Conservation (phyloP, 1,284 basidiomycete genomes). For the Tranzscheliella williamsii region DNA sequence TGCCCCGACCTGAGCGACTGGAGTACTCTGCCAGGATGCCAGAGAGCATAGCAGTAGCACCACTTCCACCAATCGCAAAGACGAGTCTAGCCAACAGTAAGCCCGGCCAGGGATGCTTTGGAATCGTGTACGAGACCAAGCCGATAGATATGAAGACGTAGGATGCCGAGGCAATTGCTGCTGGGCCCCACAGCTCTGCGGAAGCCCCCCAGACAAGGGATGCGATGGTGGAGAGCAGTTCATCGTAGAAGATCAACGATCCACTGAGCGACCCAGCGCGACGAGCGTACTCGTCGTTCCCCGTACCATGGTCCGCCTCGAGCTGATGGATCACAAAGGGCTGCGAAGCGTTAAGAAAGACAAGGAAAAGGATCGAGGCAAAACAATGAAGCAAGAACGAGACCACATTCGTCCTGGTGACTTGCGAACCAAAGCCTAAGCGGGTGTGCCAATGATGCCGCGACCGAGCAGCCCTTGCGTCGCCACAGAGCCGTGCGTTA, state of each 20-base stretch:
- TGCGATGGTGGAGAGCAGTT: constrained; percentile 36
- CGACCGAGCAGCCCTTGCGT: too few relatives aligned
- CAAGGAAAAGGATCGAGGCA: constrained; percentile 44
- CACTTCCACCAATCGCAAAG: constrained; percentile 44
- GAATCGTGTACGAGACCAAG: constrained; percentile 30
- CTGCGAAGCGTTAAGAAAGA: constrained; percentile 45
- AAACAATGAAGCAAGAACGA: constrained; percentile 41
- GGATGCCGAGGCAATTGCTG: constrained; percentile 25
- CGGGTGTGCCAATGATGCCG: constrained; percentile 16
- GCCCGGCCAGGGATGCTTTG: constrained; percentile 39
- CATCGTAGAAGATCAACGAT: constrained; percentile 47
- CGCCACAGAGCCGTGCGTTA: too few relatives aligned
- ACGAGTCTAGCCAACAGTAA: constrained; percentile 38
- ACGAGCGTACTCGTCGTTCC: not conserved
- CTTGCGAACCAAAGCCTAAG: constrained; percentile 24
- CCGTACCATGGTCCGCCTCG: constrained; percentile 1
- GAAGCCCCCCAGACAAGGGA: constrained; percentile 44
- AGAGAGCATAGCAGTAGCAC: constrained; percentile 45
- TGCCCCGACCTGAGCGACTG: not conserved
- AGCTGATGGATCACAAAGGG: constrained; percentile 50
- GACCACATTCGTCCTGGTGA: constrained; percentile 27
- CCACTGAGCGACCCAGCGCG: constrained; percentile 44
- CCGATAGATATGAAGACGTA: constrained; percentile 39
- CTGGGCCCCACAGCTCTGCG: constrained; percentile 32
- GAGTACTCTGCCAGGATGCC: constrained; percentile 26